Base-by-base conservation (phyloP, 2,329 filamentous ascomycete species). In the Colletotrichum sublineola region DNA sequence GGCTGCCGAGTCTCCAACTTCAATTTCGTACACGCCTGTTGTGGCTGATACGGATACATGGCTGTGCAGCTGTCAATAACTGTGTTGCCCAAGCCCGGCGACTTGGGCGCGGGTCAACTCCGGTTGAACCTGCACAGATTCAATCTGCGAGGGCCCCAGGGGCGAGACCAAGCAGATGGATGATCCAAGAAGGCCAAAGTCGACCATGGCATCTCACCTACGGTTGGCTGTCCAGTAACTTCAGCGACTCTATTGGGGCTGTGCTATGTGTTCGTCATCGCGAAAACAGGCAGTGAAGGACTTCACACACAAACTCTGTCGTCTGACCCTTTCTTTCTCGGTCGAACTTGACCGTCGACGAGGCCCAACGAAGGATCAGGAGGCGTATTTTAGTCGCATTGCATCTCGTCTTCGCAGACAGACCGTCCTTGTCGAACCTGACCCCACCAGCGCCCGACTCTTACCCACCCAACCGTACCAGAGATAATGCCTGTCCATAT, bases 181-280 rank as follows among this genome's bases (percentile, higher is more conserved):
- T 38, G 31, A 57, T 24, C 11, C 33, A 40, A 40, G 20, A n/a
- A 24, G 55, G 55, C 31, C 52, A 36, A 36, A 55, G 52, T 24
- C 29, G 29, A 29, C 29, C 7, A 53, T 33, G 18, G 31, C 53
- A 56, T 33, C 31, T 56, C 33, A 9, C 29, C 15, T 52, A 36
- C 31, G 50, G 50, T 20, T 57, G 5, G 9, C 20, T 56, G 33
- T 11, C 33, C 12, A 20, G 33, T n/a, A 56, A 57, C 55, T 58
- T 71, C 52, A 63, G 64, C 57, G 40, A 50, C 15, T 18, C 53
- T 38, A 33, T 15, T 63, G 68, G 18, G 68, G 68, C 68, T 68
- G 57, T 71, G 68, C 52, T 52, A 20, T 14, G 64, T 58, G 29
- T 18, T 68, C 56, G 56, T 67, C 56, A 62, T 48, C 18, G 20